Evolutionary conservation across 192 early-diverging fungal species (phyloP).

Genomic region (Hyaloraphidium curvatum): DNA sequence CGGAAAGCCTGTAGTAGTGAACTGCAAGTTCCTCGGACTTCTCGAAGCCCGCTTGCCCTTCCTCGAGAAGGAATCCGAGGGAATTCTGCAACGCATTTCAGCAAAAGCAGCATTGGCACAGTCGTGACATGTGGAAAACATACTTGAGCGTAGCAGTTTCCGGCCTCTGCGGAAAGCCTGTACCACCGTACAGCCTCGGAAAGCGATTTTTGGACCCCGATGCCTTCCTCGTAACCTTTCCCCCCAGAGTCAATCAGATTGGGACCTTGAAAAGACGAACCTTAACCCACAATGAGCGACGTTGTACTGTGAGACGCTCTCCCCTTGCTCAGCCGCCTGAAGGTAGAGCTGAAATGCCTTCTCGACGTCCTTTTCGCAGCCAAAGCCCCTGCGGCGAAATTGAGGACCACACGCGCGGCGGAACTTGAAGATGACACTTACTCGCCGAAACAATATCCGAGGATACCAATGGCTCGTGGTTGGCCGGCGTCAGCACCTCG

Average conservation of each 20-base stretch:
- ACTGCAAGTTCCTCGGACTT: background rate
- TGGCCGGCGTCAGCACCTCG: slow-evolving; percentile 36
- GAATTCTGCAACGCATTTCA: too few relatives aligned
- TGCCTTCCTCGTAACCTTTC: slow-evolving; percentile 34
- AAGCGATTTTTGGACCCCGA: slow-evolving; percentile 12
- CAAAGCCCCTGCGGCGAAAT: slow-evolving; percentile 33
- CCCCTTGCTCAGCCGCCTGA: slow-evolving; percentile 23
- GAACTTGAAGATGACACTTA: slow-evolving; percentile 42
- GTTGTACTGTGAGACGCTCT: slow-evolving; percentile 33
- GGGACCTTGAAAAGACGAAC: too few relatives aligned
- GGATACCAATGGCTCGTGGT: slow-evolving; percentile 37
- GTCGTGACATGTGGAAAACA: too few relatives aligned
- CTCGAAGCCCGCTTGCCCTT: background rate
- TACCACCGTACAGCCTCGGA: slow-evolving; percentile 33
- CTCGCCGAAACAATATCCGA: slow-evolving; percentile 76
- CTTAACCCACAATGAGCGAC: too few relatives aligned
- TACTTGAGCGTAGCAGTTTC: slow-evolving; percentile 53
- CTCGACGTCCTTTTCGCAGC: slow-evolving; percentile 37
- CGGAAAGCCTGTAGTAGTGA: background rate
- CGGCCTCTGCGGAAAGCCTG: slow-evolving; percentile 28
- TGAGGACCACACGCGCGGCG: slow-evolving; percentile 1
- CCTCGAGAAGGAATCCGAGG: slow-evolving; percentile 58
- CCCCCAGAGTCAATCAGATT: too few relatives aligned
- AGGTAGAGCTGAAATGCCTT: slow-evolving; percentile 37
- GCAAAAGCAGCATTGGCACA: too few relatives aligned